Evolutionary conservation across 2,329 filamentous ascomycete genomes (phyloP).

Genomic region (Aspergillus proliferans): DNA sequence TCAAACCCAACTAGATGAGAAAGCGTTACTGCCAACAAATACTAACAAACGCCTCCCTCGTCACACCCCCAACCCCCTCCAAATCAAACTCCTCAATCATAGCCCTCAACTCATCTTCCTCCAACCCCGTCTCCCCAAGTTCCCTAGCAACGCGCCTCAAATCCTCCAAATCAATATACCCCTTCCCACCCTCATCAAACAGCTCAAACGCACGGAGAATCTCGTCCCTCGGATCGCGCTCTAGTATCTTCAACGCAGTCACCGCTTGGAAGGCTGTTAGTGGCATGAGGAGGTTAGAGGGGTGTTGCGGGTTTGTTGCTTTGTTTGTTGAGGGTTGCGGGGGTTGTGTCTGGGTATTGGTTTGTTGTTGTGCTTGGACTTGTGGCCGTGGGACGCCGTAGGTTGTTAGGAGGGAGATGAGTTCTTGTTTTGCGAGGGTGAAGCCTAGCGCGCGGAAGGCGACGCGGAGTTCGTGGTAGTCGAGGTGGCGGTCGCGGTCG

Average conservation of each 20-base stretch:
- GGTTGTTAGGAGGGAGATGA: slow-evolving; percentile 71
- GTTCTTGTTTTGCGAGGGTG: slow-evolving; percentile 78
- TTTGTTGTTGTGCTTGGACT: slow-evolving; percentile 39
- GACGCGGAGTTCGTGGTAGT: slow-evolving; percentile 98
- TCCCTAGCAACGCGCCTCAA: slow-evolving; percentile 81
- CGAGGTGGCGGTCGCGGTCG: slow-evolving; percentile 87
- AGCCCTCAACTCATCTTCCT: slow-evolving; percentile 83
- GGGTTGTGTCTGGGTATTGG: slow-evolving; percentile 29
- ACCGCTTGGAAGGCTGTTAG: slow-evolving; percentile 67
- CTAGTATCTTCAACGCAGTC: slow-evolving; percentile 72
- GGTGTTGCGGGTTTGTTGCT: slow-evolving; percentile 50
- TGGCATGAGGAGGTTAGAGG: slow-evolving; percentile 63
- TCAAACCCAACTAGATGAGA: slow-evolving; percentile 1
- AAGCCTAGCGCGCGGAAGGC: slow-evolving; percentile 93
- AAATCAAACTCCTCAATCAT: slow-evolving; percentile 99
- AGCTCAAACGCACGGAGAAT: slow-evolving; percentile 85
- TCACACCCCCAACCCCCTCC: slow-evolving; percentile 76
- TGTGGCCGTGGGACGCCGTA: slow-evolving; percentile 66
- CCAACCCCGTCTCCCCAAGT: slow-evolving; percentile 76
- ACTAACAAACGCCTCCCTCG: slow-evolving; percentile 58
- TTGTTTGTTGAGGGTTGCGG: slow-evolving; percentile 17
- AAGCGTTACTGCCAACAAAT: slow-evolving; percentile 52
- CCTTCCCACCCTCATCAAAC: slow-evolving; percentile 90
- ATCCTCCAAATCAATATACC: slow-evolving; percentile 82
- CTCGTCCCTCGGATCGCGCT: slow-evolving; percentile 83